Evolutionary conservation across 305 asterid genomes (phyloP).

Genomic region (Solanum hybrid): DNA sequence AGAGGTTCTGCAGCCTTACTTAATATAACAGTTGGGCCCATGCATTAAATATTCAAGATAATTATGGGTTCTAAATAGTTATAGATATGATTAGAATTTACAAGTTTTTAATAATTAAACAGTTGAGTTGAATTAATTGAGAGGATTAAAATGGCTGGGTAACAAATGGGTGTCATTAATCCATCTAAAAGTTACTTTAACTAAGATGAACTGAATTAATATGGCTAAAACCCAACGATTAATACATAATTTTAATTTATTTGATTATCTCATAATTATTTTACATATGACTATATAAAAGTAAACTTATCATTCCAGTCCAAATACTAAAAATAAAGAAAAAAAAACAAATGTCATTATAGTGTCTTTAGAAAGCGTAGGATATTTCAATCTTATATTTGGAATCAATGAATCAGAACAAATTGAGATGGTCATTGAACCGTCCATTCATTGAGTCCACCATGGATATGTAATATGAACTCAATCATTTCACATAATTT

Average conservation of each 20-base stretch:
- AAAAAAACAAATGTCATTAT: too few species aligned
- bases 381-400: neutral
- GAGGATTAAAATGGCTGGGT: neutral
- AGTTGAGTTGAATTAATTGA: neutral
- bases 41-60: neutral
- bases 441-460: neutral
- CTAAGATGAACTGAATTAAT: neutral
- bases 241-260: too few species aligned
- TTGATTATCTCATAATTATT: too few species aligned
- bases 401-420: neutral
- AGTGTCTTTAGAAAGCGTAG: neutral
- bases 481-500: neutral
- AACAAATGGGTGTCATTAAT: neutral
- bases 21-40: neutral
- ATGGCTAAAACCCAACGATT: neutral
- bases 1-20: neutral
- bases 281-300: neutral
- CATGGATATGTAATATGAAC: neutral
- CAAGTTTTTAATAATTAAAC: neutral
- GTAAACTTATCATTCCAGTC: too few species aligned
- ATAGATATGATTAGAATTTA: neutral
- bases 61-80: neutral
- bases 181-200: neutral
- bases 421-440: neutral
- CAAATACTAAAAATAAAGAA: too few species aligned